Evolutionary conservation across 1,139 yeast genomes (phyloP), one percentile per base, ranked within the genome.

Genomic region (Magnusiomyces ingens): DNA sequence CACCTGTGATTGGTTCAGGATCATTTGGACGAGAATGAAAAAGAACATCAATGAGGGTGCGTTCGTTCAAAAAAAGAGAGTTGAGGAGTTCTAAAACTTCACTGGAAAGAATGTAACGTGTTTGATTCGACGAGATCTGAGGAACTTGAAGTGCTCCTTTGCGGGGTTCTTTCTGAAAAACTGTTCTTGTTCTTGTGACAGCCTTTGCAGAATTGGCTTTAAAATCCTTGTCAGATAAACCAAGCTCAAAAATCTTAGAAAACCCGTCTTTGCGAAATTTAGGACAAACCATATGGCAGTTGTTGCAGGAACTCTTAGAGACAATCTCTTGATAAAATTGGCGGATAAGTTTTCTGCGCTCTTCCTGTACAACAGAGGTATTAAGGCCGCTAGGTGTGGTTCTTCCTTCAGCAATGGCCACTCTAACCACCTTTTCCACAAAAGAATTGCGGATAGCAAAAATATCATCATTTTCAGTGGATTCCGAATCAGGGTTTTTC

Each of bases 251-350:
- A 59, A 94, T 82, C 74, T 94, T 94, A 56, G 93, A 81, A 66
- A 82, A 86, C 0, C 99, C 99, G 68, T 94, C 99, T 67, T 91
- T 93, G 74, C 99, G 82, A 76, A 84, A 93, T 45, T 84, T 77
- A 53, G 99, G 98, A 46, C 96, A 89, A 69, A 78, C 87, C 96
- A 91, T 87, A 50, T 90, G 88, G 79, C 99, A 94, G 71, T 90
- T 90, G 66, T 87, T 95, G 79, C 99, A 94, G 70, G 84, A 86
- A 55, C 89, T 84, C 70, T 96, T 82, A 50, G 84, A 72, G 61
- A 88, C 74, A 54, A 90, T 72, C 62, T 80, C 79, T 64, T 79
- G 81, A 74, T 90, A 87, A 64, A 91, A 85, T 44, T 84, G 88
- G 57, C 83, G 85, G 59, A 94, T 77, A 58, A 85, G 72, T 18